Evolutionary conservation across 2,329 filamentous ascomycete species (phyloP).

Genomic region (Boeremia exigua): DNA sequence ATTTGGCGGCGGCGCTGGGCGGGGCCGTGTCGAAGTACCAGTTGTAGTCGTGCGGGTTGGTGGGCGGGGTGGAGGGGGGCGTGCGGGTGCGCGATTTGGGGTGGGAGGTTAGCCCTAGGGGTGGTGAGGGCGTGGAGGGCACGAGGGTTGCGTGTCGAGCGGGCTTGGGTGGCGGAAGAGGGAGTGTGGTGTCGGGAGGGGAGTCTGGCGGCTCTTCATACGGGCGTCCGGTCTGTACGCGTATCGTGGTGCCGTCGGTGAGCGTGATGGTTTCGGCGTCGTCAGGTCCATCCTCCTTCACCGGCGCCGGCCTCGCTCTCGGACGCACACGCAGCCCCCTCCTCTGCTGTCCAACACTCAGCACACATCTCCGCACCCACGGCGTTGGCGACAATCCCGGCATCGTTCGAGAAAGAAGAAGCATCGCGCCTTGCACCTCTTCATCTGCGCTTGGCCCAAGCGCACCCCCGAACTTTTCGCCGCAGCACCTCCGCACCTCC

Average conservation of each 20-base stretch:
- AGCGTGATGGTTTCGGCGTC: conserved; percentile 6
- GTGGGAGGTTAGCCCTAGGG: conserved; percentile 1
- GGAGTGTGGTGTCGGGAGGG: not conserved
- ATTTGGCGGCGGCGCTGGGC: conserved; percentile 44
- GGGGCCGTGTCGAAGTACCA: conserved; percentile 45
- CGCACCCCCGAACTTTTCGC: conserved; percentile 17
- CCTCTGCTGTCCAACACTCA: not conserved
- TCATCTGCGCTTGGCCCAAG: not conserved
- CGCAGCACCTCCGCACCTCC: conserved; percentile 7
- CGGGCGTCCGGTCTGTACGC: conserved; percentile 3
- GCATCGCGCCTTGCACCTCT: not conserved
- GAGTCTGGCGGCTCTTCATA: not conserved
- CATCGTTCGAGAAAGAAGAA: not conserved
- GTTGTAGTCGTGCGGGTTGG: conserved; percentile 27
- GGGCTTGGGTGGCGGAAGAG: not conserved
- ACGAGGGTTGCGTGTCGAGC: conserved; percentile 8
- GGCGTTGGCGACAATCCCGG: conserved; percentile 2
- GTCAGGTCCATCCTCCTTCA: not conserved
- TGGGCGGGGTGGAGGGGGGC: conserved; percentile 12
- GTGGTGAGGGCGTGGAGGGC: conserved; percentile 27
- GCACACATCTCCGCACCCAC: conserved; percentile 7
- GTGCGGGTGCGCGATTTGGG: not conserved
- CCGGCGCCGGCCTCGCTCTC: conserved; percentile 2
- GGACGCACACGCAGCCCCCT: conserved; percentile 6
- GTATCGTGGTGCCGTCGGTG: conserved; percentile 14